Evolutionary conservation across 2,329 filamentous ascomycete species (phyloP).

Genomic region (Penicillium sp.): DNA sequence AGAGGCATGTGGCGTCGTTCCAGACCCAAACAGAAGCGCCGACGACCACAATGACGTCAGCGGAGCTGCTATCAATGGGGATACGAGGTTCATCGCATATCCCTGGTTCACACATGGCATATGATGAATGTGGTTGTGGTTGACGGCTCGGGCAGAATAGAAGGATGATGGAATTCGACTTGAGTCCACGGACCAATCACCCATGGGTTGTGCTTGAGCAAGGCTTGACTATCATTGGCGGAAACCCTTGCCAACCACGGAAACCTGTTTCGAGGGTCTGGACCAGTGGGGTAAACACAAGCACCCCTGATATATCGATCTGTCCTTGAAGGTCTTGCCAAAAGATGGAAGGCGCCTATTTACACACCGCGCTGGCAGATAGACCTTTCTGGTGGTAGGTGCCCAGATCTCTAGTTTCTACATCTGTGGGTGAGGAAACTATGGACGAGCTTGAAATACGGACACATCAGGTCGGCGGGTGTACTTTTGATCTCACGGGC

Average conservation of each 20-base stretch:
- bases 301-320: slow-evolving; percentile 8
- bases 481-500: slow-evolving; percentile 8
- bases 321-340: slow-evolving; percentile 2
- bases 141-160: slow-evolving; percentile 1
- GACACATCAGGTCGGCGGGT: slow-evolving; percentile 1
- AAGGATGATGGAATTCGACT: neutral
- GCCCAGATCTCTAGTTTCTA: neutral
- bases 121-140: neutral
- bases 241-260: neutral
- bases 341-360: neutral
- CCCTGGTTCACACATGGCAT: neutral
- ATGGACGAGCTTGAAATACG: neutral
- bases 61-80: neutral
- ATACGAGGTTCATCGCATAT: neutral
- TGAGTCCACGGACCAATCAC: neutral
- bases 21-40: neutral
- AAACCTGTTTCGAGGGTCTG: slow-evolving; percentile 11
- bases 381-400: neutral
- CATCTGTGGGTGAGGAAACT: neutral
- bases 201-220: neutral
- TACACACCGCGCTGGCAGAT: neutral
- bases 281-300: slow-evolving; percentile 5
- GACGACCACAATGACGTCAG: slow-evolving; percentile 2
- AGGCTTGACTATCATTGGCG: neutral
- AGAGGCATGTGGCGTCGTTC: neutral